Conservation (phyloP, 345 rosid species). For the Lepidium aucheri region DNA sequence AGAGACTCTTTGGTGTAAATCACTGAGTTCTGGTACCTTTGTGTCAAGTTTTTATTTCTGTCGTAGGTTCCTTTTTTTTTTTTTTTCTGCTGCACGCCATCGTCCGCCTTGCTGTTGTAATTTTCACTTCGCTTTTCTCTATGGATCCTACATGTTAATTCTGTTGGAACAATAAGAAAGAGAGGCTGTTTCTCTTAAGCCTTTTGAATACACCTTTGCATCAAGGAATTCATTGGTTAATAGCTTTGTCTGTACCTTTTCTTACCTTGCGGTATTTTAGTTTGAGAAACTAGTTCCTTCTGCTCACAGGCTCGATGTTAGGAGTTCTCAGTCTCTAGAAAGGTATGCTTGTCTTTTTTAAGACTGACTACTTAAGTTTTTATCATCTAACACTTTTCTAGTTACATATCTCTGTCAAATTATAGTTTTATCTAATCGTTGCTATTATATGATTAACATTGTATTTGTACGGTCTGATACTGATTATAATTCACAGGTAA, state of each 20-base stretch:
- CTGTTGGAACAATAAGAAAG: constrained; percentile 10
- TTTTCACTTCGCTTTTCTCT: not conserved
- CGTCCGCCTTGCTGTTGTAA: constrained; percentile 5
- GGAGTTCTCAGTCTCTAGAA: not conserved
- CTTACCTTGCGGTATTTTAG: not conserved
- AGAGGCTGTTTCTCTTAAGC: not conserved
- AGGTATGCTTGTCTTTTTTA: not conserved
- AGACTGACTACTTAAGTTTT: not conserved
- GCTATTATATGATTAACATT: not conserved
- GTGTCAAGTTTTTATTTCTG: not conserved
- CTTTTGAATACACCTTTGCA: not conserved
- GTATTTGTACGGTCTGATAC: not conserved
- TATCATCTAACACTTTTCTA: not conserved
- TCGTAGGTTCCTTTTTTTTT: not conserved
- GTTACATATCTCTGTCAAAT: not conserved
- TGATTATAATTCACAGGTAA: not conserved
- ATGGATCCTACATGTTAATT: constrained; percentile 12
- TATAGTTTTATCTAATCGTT: not conserved
- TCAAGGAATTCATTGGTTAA: not conserved
- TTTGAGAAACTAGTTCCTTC: not conserved
- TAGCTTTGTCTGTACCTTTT: not conserved
- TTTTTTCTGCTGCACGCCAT: not conserved
- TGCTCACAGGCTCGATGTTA: not conserved
- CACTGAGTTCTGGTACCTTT: constrained; percentile 11
- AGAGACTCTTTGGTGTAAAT: constrained; percentile 18